Percentiles rank a stretch among this genome's conserved stretches.
phyloP scores from a whole-genome alignment of 2,329 filamentous ascomycete genomes.

The Calonectria naviculata region DNA sequence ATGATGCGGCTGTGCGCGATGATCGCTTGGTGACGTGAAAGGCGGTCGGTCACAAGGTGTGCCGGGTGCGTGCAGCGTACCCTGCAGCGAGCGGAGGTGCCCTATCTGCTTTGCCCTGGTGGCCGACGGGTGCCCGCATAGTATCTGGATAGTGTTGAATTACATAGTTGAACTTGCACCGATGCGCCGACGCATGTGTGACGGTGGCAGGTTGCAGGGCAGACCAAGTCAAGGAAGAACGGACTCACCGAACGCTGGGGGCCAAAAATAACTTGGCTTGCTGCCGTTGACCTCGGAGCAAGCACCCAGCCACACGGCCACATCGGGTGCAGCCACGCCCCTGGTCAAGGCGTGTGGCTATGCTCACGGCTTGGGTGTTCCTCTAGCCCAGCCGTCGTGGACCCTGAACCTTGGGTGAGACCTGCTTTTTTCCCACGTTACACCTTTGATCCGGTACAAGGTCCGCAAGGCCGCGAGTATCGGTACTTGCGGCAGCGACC shows the following conservation, averaged over 20 bases:
- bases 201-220: conserved; percentile 19
- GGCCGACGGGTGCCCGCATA: background rate
- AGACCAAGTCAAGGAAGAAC: conserved; percentile 16
- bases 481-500: conserved; percentile 29
- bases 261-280: conserved; percentile 39
- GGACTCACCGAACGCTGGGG: conserved; percentile 30
- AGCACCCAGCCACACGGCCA: conserved; percentile 33
- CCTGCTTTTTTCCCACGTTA: conserved; percentile 24
- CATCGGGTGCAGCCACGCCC: conserved; percentile 14
- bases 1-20: conserved; percentile 20
- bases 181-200: conserved; percentile 14
- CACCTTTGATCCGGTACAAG: conserved; percentile 28
- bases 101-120: conserved; percentile 14
- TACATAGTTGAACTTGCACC: background rate
- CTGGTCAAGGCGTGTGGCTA: background rate
- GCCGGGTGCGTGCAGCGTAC: background rate
- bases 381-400: conserved; percentile 18
- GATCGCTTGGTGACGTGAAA: background rate
- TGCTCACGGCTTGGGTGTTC: conserved; percentile 11
- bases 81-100: conserved; percentile 12
- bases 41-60: background rate
- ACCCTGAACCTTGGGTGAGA: conserved; percentile 20
- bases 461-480: conserved; percentile 28
- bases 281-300: conserved; percentile 17
- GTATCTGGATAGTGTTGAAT: background rate